Evolutionary conservation across 164 flowering plant genomes (phyloP), one percentile per base, ranked within the genome.

Genomic region (Vitis cinerea): DNA sequence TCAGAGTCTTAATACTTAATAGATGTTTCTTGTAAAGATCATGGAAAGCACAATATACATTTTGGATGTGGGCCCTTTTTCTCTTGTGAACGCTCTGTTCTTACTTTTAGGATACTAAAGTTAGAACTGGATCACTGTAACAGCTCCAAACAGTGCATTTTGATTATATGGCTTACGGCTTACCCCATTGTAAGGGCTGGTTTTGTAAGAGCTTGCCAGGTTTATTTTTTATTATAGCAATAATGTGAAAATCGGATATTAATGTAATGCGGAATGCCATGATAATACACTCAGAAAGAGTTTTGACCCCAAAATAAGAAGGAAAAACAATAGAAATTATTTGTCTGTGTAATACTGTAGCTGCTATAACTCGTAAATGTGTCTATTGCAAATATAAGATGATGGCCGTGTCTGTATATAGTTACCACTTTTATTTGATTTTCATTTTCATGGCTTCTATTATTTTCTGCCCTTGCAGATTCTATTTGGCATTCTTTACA

Each of bases 401-500:
- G 44, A 37, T 37, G 44, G 44, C 4, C 7, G 7, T 37, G 44
- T 6, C 44, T 37, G 44, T 6, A 37, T 37, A 37, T 6, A 37
- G 44, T 37, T 37, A 0, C 44, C 7, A 6, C 7, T 37, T 37
- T 37, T 3, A 37, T 3, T 6, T 37, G 44, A 23, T 50, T 59
- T 10, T 17, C 30, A 4, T 23, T 27, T 71, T 31, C 49, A 30
- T n/a, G 62, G 30, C 19, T 61, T 11, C 44, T 49, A 37, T 37
- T 23, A 48, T 16, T 66, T 50, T 44, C 10, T 72, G 64, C 73
- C 19, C 51, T 67, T 84, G 83, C 97, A 92, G 99, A 83, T 94
- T 77, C 77, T 92, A 63, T 92, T 93, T 74, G 97, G 92, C 37
- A 5, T 84, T 70, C 79, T 94, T 55, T 92, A 92, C 78, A 76